Evolutionary conservation across 2,329 filamentous ascomycete genomes (phyloP).

Genomic region (Botrytis paeoniae): DNA sequence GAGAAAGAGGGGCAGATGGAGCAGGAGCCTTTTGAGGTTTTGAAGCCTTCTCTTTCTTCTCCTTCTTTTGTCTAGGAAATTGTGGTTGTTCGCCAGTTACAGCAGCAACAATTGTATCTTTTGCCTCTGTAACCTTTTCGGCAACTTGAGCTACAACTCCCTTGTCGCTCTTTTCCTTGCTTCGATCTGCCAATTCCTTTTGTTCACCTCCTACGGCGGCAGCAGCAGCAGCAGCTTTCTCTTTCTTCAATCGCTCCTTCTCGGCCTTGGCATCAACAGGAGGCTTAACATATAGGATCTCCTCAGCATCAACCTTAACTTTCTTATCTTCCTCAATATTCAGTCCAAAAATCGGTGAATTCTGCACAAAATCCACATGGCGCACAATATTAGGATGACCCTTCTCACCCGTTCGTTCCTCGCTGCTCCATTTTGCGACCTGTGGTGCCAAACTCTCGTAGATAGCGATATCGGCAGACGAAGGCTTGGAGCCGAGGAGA

Average conservation of each 20-base stretch:
- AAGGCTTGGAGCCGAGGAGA: slow-evolving; percentile 84
- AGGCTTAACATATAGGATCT: slow-evolving; percentile 83
- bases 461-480: slow-evolving; percentile 78
- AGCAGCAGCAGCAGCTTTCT: slow-evolving; percentile 71
- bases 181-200: slow-evolving; percentile 55
- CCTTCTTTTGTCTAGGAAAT: slow-evolving; percentile 64
- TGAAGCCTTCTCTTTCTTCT: slow-evolving; percentile 86
- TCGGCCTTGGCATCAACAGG: slow-evolving; percentile 88
- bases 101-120: slow-evolving; percentile 39
- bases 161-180: slow-evolving; percentile 55
- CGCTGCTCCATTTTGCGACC: slow-evolving; percentile 75
- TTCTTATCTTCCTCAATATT: slow-evolving; percentile 70
- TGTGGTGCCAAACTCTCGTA: slow-evolving; percentile 75
- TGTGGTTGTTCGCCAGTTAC: slow-evolving; percentile 29
- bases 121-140: slow-evolving; percentile 46
- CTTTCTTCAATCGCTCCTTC: slow-evolving; percentile 95
- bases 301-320: slow-evolving; percentile 72
- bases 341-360: slow-evolving; percentile 71
- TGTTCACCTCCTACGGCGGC: slow-evolving; percentile 50
- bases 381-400: slow-evolving; percentile 90
- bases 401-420: slow-evolving; percentile 85
- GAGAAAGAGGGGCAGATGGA: slow-evolving; percentile 73
- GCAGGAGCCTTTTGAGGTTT: slow-evolving; percentile 68
- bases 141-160: slow-evolving; percentile 50
- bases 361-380: slow-evolving; percentile 92